phyloP scores from a whole-genome alignment of 805 yeast species.

The Candida wancherniae region DNA sequence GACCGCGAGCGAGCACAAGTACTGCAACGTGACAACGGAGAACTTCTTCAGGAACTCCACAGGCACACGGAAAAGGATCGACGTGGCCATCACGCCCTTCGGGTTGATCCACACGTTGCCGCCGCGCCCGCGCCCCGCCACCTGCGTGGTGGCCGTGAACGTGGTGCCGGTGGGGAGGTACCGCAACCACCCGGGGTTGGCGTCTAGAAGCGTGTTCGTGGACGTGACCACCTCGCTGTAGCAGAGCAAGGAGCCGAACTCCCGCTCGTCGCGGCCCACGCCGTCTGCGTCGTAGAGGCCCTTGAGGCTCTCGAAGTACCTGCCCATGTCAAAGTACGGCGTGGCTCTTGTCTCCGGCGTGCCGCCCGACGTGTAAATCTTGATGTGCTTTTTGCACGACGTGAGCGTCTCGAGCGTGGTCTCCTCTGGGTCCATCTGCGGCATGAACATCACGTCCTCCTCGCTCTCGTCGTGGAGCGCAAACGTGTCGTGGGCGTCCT shows the following conservation, averaged over 20 bases:
- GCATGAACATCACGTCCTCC: slow-evolving; percentile 14
- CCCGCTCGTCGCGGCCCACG: slow-evolving; percentile 20
- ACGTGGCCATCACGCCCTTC: slow-evolving; percentile 80
- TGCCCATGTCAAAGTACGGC: slow-evolving; percentile 65
- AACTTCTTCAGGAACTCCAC: slow-evolving; percentile 35
- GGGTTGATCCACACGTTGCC: slow-evolving; percentile 96
- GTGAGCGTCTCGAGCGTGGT: slow-evolving; percentile 8
- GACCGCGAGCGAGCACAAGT: slow-evolving; percentile 75
- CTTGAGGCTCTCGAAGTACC: slow-evolving; percentile 47
- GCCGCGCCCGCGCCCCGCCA: slow-evolving; percentile 90
- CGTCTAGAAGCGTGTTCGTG: slow-evolving; percentile 73
- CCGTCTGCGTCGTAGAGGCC: slow-evolving; percentile 24
- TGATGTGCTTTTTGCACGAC: slow-evolving; percentile 50
- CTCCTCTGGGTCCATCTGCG: slow-evolving; percentile 14
- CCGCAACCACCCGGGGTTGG: slow-evolving; percentile 56
- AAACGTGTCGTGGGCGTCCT: slow-evolving; percentile 57
- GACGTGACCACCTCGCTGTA: slow-evolving; percentile 92
- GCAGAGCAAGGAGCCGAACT: slow-evolving; percentile 58
- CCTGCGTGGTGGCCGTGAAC: slow-evolving; percentile 74
- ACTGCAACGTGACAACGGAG: slow-evolving; percentile 80
- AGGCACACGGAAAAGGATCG: slow-evolving; percentile 63
- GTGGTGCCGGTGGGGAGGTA: slow-evolving; percentile 67
- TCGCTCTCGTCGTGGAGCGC: slow-evolving; percentile 40
- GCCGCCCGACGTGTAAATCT: slow-evolving; percentile 37
- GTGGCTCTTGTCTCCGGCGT: slow-evolving; percentile 52